Conservation (phyloP, 1,284 basidiomycete species). For the Sphagnurus paluster region DNA sequence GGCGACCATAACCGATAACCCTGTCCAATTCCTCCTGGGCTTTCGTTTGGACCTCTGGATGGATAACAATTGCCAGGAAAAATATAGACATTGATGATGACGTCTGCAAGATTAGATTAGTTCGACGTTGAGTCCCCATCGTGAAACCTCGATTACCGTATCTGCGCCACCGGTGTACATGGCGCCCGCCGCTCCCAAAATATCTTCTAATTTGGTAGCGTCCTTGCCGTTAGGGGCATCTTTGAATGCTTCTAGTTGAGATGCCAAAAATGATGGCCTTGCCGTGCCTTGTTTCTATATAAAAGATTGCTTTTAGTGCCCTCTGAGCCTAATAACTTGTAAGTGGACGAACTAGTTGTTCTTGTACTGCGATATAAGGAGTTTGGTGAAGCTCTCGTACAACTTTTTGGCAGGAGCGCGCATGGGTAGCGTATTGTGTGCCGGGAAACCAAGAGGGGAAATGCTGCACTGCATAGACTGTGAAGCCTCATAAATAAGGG, state of each 20-base stretch:
- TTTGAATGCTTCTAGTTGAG: conserved; percentile 22
- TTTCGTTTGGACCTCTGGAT: conserved; percentile 25
- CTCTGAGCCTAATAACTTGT: not conserved
- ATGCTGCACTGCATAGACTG: conserved; percentile 20
- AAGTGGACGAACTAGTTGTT: conserved; percentile 20
- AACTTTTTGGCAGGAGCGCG: conserved; percentile 11
- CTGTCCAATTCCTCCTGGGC: conserved; percentile 21
- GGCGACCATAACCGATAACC: conserved; percentile 23
- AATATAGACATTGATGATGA: conserved; percentile 21
- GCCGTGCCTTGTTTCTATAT: conserved; percentile 25
- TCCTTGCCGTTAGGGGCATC: conserved; percentile 5
- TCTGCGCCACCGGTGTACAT: conserved; percentile 27
- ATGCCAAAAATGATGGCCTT: conserved; percentile 23
- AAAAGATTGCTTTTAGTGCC: not conserved
- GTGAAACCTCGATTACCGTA: conserved; percentile 20
- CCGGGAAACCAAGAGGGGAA: conserved; percentile 33
- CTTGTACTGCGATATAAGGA: conserved; percentile 20
- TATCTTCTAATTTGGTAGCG: conserved; percentile 14
- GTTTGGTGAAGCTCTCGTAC: conserved; percentile 21
- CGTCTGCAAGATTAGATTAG: conserved; percentile 13
- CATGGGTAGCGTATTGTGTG: conserved; percentile 24
- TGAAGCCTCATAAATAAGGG: not conserved
- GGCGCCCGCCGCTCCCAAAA: conserved; percentile 19
- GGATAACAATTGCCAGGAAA: conserved; percentile 23
- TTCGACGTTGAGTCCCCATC: not conserved